Percentiles rank a stretch among this genome's conserved stretches.
Evolutionary conservation across 495 filamentous ascomycete species (phyloP).

Genomic region (Aspergillus mulundensis): DNA sequence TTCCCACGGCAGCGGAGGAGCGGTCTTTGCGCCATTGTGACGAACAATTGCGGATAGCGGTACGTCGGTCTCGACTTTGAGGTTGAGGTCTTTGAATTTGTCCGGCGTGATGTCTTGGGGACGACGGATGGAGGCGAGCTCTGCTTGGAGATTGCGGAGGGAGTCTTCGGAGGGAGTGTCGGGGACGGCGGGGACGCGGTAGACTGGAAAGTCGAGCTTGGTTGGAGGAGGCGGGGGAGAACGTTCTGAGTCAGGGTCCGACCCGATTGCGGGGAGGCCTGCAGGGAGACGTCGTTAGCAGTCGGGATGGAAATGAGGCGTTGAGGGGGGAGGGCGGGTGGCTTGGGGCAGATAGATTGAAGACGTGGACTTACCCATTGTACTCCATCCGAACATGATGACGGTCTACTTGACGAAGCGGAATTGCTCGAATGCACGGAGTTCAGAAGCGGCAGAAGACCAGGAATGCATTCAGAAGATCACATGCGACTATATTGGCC

Average conservation of each 20-base stretch:
- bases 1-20: constrained; percentile 49
- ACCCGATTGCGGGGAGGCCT: constrained; percentile 35
- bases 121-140: constrained; percentile 48
- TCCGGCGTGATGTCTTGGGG: constrained; percentile 49
- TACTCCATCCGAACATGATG: constrained; percentile 40
- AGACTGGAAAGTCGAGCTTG: constrained; percentile 47
- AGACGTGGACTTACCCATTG: constrained; percentile 28
- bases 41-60: constrained; percentile 44
- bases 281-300: not conserved
- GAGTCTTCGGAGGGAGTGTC: constrained; percentile 24
- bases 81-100: constrained; percentile 50
- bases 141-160: constrained; percentile 32
- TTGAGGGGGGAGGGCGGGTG: not conserved
- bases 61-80: constrained; percentile 41
- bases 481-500: not conserved
- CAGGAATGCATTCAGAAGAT: not conserved
- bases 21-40: constrained; percentile 29
- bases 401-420: constrained; percentile 3
- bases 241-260: constrained; percentile 41
- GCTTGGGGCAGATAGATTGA: not conserved
- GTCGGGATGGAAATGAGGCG: not conserved
- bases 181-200: constrained; percentile 28
- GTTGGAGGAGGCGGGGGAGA: constrained; percentile 43
- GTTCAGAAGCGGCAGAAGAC: not conserved
- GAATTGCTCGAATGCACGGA: constrained; percentile 4